phyloP scores from a whole-genome alignment of 2,329 filamentous ascomycete genomes.

The Epichloe coenophiala region DNA sequence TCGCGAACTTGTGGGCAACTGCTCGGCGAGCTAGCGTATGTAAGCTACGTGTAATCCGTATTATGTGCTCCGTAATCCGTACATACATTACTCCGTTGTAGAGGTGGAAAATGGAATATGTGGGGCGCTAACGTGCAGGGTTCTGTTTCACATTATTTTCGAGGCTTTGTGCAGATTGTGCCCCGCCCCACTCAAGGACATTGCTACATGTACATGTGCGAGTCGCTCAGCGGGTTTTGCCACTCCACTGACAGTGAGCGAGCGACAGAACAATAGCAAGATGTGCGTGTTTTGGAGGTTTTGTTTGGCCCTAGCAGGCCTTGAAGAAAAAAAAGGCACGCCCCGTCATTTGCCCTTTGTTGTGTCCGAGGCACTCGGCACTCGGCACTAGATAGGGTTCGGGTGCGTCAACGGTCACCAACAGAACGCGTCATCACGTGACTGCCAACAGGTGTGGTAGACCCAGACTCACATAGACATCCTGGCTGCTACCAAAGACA shows the following conservation, averaged over 20 bases:
- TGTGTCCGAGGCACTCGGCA: neutral
- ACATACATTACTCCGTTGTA: too few species aligned
- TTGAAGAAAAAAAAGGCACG: neutral
- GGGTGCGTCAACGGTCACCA: neutral
- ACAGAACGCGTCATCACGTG: slow-evolving; percentile 6
- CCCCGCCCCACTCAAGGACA: neutral
- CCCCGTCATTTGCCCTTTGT: neutral
- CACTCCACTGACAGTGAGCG: neutral
- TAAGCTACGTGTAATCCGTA: too few species aligned
- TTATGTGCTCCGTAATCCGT: too few species aligned
- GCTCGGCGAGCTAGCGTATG: too few species aligned
- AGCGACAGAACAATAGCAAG: neutral
- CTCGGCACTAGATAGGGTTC: neutral
- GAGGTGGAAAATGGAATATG: too few species aligned
- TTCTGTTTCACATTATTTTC: neutral
- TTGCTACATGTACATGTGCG: too few species aligned
- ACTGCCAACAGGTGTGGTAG: neutral
- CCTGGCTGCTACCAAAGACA: too few species aligned
- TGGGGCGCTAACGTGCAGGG: neutral
- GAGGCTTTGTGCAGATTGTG: neutral
- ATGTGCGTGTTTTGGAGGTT: too few species aligned
- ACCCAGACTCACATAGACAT: too few species aligned
- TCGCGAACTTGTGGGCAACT: too few species aligned
- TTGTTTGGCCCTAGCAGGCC: too few species aligned
- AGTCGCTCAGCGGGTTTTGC: neutral